These are phyloP conservation scores for Populus pruinosa DNA, from an alignment of 345 rosid genomes.

Conservation along the genomic window DNA sequence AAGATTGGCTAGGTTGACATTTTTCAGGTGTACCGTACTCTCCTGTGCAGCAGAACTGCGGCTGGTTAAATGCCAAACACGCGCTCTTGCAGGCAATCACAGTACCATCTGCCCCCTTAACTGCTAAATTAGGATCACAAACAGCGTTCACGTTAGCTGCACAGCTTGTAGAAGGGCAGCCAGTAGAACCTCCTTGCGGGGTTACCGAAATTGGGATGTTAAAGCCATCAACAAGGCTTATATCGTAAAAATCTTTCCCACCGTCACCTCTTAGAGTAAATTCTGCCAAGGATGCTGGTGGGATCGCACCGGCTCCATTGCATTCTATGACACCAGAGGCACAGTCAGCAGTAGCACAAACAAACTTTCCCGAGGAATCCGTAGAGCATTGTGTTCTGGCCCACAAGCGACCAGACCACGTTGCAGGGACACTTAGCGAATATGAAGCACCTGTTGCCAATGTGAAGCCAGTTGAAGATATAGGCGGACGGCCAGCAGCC, in stretches of 20 bases:
- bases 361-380: slow-evolving; percentile 32
- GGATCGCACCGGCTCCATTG: slow-evolving; percentile 39
- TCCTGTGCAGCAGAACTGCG: slow-evolving; percentile 45
- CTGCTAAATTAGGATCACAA: slow-evolving; percentile 28
- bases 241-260: too few species aligned
- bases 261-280: too few species aligned
- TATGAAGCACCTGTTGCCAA: slow-evolving; percentile 24
- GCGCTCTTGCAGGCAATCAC: slow-evolving; percentile 11
- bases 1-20: slow-evolving; percentile 41
- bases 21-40: slow-evolving; percentile 35
- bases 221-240: too few species aligned
- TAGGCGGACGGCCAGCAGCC: neutral
- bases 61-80: slow-evolving; percentile 1
- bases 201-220: too few species aligned
- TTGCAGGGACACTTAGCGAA: slow-evolving; percentile 26
- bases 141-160: too few species aligned
- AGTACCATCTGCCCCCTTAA: slow-evolving; percentile 12
- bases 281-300: neutral
- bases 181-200: too few species aligned
- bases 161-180: too few species aligned
- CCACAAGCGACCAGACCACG: slow-evolving; percentile 55
- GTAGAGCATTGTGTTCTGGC: slow-evolving; percentile 40
- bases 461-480: slow-evolving; percentile 35
- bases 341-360: slow-evolving; percentile 42
- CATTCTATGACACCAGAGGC: slow-evolving; percentile 33